A percentile compares a stretch with the other conserved stretches of the same genome.
Conservation (phyloP, 192 early-diverging fungal genomes). For the Rhizophagus sp. region DNA sequence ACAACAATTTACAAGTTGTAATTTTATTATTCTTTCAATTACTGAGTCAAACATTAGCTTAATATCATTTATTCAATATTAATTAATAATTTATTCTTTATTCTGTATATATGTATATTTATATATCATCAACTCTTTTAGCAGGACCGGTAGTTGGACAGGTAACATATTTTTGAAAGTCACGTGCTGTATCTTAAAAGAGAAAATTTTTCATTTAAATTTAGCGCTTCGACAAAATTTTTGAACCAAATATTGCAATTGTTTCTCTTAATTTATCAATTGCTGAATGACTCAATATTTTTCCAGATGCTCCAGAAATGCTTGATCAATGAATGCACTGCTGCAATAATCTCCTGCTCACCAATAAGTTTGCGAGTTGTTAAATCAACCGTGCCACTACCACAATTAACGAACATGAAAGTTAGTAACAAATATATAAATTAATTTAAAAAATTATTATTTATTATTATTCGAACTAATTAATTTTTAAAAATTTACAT, state of each 20-base stretch:
- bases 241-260: constrained; percentile 12
- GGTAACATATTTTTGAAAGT: constrained; percentile 8
- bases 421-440: background rate
- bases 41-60: constrained; percentile 55
- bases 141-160: no score
- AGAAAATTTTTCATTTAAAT: background rate
- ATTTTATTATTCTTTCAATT: constrained; percentile 54
- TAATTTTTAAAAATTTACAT: no score
- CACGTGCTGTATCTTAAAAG: background rate
- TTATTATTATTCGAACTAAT: no score
- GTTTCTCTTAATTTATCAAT: background rate
- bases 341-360: constrained; percentile 47
- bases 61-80: background rate
- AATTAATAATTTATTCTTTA: constrained; percentile 17
- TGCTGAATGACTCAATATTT: background rate
- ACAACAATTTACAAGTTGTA: constrained; percentile 46
- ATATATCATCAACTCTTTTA: background rate
- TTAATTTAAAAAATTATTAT: no score
- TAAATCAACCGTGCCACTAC: constrained; percentile 46
- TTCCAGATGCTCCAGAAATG: background rate
- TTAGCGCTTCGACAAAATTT: constrained; percentile 6
- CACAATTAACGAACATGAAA: constrained; percentile 44
- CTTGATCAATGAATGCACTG: constrained; percentile 45
- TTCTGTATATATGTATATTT: no score
- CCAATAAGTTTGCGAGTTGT: background rate